These are phyloP conservation scores for Pholiota conissans DNA, from an alignment of 768 basidiomycete genomes.

Conservation along the genomic window DNA sequence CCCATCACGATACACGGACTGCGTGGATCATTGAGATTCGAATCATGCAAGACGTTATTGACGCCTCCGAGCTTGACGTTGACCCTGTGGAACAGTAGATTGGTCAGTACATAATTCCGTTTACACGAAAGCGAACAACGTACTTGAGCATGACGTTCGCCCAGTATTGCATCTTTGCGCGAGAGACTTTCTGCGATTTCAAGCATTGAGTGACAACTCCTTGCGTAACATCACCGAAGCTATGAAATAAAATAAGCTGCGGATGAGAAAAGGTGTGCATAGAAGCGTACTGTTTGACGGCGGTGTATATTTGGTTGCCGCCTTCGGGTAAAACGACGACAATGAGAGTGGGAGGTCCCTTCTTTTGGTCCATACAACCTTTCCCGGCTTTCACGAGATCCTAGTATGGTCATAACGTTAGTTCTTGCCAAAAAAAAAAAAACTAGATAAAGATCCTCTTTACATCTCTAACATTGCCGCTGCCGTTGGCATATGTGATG, in stretches of 20 bases:
- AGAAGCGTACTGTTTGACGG: conserved; percentile 74
- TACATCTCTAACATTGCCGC: conserved; percentile 48
- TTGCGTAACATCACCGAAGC: conserved; percentile 62
- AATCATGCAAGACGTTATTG: conserved; percentile 69
- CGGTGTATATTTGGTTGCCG: conserved; percentile 72
- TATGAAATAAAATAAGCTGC: conserved; percentile 30
- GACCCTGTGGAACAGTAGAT: conserved; percentile 55
- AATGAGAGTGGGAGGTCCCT: conserved; percentile 51
- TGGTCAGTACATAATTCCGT: background rate
- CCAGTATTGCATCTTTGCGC: conserved; percentile 75
- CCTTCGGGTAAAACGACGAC: conserved; percentile 74
- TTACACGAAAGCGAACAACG: conserved; percentile 19
- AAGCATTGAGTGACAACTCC: conserved; percentile 84
- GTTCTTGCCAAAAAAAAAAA: background rate
- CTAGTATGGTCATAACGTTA: conserved; percentile 36
- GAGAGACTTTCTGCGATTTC: conserved; percentile 58
- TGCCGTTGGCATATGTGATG: conserved; percentile 57
- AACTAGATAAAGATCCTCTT: background rate
- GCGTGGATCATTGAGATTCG: conserved; percentile 58
- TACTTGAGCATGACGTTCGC: conserved; percentile 83
- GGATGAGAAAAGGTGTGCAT: too few relatives aligned
- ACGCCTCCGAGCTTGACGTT: conserved; percentile 86
- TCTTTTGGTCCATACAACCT: conserved; percentile 39
- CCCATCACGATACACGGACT: conserved; percentile 83
- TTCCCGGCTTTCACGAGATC: conserved; percentile 53